Evolutionary conservation across 1,284 basidiomycete species (phyloP).

Genomic region (Abortiporus biennis): DNA sequence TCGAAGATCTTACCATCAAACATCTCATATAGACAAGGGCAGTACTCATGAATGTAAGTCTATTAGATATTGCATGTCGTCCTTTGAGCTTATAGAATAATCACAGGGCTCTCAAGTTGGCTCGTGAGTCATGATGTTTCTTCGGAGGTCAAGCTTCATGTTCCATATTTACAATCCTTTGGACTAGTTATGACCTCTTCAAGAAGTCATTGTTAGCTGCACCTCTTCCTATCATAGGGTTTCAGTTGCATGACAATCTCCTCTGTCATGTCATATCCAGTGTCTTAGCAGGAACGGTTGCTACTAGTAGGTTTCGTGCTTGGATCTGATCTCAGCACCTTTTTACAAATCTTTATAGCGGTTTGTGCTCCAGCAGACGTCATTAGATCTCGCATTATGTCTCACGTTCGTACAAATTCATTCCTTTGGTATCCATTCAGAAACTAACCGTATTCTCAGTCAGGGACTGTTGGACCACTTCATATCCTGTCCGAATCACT

Average conservation of each 20-base stretch:
- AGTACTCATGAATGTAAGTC: conserved; percentile 81
- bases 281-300: conserved; percentile 75
- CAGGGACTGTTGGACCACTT: conserved; percentile 38
- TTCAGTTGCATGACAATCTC: conserved; percentile 66
- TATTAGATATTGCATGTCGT: conserved; percentile 9
- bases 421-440: neutral
- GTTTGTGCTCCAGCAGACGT: conserved; percentile 89
- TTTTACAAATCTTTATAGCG: conserved; percentile 35
- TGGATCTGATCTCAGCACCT: conserved; percentile 3
- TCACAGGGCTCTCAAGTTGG: conserved; percentile 77
- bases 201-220: conserved; percentile 59
- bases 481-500: conserved; percentile 53
- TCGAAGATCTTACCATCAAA: neutral
- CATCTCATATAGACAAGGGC: conserved; percentile 51
- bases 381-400: conserved; percentile 74
- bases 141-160: too few species aligned
- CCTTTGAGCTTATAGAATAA: conserved; percentile 10
- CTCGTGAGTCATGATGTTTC: conserved; percentile 59
- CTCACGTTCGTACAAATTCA: conserved; percentile 41
- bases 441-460: conserved; percentile 13
- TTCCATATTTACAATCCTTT: conserved; percentile 6
- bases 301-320: conserved; percentile 57
- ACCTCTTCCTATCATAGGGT: conserved; percentile 51
- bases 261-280: conserved; percentile 62
- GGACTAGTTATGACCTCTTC: conserved; percentile 79